A percentile compares a stretch with the other conserved stretches of the same genome.
Conservation (phyloP, 2,329 filamentous ascomycete genomes). For the Nigrograna mackinnonii region DNA sequence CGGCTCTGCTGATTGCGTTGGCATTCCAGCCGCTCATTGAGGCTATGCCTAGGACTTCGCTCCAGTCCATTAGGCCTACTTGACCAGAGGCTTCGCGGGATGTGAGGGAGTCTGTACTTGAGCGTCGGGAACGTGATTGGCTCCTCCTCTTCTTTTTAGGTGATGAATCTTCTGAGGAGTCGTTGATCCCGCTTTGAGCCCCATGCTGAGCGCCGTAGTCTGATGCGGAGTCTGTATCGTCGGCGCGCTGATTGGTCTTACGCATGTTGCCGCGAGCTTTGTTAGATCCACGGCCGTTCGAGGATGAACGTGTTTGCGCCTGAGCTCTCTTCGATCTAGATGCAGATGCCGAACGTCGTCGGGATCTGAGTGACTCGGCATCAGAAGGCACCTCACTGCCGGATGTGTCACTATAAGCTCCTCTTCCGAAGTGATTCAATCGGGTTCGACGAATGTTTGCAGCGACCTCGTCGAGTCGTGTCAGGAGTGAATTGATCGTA, state of each 20-base stretch:
- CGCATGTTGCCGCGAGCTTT: too few species aligned
- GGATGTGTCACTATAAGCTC: conserved; percentile 28
- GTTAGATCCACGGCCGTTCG: neutral
- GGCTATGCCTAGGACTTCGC: conserved; percentile 79
- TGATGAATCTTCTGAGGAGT: neutral
- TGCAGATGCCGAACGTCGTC: conserved; percentile 17
- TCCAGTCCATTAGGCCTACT: conserved; percentile 67
- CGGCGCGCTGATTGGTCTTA: neutral
- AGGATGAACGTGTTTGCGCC: neutral
- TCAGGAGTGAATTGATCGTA: conserved; percentile 69
- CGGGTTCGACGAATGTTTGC: conserved; percentile 70
- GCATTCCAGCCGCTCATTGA: conserved; percentile 71
- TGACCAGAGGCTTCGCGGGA: conserved; percentile 13
- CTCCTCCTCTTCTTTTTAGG: neutral
- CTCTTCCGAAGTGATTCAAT: conserved; percentile 49
- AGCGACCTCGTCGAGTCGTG: conserved; percentile 71
- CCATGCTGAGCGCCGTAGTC: neutral
- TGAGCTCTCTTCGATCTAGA: conserved; percentile 10
- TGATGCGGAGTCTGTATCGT: neutral
- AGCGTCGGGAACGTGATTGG: neutral
- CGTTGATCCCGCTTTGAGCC: too few species aligned
- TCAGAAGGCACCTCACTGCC: conserved; percentile 32
- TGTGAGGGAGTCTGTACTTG: conserved; percentile 7
- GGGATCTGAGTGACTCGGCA: conserved; percentile 17
- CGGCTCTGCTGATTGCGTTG: conserved; percentile 67